Evolutionary conservation across 495 filamentous ascomycete species (phyloP).

Genomic region (Beverwykella pulmonaria): DNA sequence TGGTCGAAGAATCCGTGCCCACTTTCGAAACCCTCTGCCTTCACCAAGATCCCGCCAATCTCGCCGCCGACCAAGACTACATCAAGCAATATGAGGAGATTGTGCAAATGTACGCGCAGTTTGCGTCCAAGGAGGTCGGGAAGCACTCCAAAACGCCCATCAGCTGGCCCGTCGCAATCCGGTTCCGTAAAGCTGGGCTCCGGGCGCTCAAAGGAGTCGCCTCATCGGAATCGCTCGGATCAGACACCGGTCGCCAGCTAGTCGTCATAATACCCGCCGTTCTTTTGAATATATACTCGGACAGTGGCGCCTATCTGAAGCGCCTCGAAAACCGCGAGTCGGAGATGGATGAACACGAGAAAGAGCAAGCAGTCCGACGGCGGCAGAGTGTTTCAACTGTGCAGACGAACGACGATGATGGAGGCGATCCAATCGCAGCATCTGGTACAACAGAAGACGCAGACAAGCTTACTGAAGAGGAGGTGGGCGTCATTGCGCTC

Average conservation of each 20-base stretch:
- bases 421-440: constrained; percentile 66
- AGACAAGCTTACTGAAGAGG: constrained; percentile 82
- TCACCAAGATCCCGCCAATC: constrained; percentile 75
- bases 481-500: constrained; percentile 79
- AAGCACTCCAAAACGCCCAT: constrained; percentile 52
- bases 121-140: constrained; percentile 62
- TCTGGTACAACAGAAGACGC: constrained; percentile 77
- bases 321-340: constrained; percentile 63
- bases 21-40: constrained; percentile 83
- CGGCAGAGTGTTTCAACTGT: constrained; percentile 80
- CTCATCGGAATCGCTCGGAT: constrained; percentile 73
- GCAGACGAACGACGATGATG: constrained; percentile 65
- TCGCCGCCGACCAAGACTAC: constrained; percentile 83
- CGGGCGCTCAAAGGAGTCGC: constrained; percentile 77
- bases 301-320: constrained; percentile 68
- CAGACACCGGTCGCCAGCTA: constrained; percentile 72
- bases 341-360: constrained; percentile 65
- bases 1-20: constrained; percentile 82
- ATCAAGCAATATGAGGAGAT: constrained; percentile 79
- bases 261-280: constrained; percentile 77
- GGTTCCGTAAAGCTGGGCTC: constrained; percentile 80
- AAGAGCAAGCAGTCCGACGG: constrained; percentile 59
- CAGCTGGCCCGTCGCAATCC: constrained; percentile 73
- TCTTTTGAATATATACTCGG: constrained; percentile 79
- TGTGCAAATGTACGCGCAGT: constrained; percentile 73